Base-by-base conservation (phyloP, 192 early-diverging fungal genomes). In the Gorgonomyces haynaldii region DNA sequence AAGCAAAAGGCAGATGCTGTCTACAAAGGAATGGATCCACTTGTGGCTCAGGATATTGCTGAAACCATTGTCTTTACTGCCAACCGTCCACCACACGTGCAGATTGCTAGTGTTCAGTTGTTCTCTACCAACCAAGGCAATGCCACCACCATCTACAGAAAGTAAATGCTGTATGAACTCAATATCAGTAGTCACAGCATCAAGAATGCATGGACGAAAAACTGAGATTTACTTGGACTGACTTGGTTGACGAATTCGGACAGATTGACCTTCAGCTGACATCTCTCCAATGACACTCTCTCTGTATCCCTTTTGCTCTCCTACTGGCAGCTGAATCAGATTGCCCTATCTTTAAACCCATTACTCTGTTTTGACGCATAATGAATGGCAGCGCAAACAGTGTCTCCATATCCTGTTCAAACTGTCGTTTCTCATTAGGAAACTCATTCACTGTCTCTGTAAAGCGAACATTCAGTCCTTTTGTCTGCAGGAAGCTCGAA, bases 21-120 rank as follows among this genome's bases (percentile, higher is more conserved):
- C 17, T 94, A 94, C 63, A 72, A 77, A 35, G 88, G 90, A 0
- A 47, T 84, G 1, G 58, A 81, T 36, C 83, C 82, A 20, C 58
- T 89, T 57, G 66, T 64, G 15, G 79, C 67, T 3, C 57, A 76
- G 13, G 86, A 89, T 56, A 72, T 89, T 60, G 81, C 75, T 45
- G 72, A 68, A 52, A 67, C 78, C 3, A 68, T 89, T 6, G 78
- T 89, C 7, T 94, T 89, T 66, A 76, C 81, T 12, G 85, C 88
- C 22, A 66, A 65, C 22, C 60, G 88, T 1, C 85, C 65, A 44
- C 79, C 55, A 9, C 82, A 88, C 56, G 85, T 85, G 30, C 76
- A 83, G 27, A 74, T 88, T 57, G 79, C 79, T 12, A 77, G 74
- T 55, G 57, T 84, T 60, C 40, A 75, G 13, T 48, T 81, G 28